Evolutionary conservation across 192 early-diverging fungal genomes (phyloP).

Genomic region (Phycomyces nitens): DNA sequence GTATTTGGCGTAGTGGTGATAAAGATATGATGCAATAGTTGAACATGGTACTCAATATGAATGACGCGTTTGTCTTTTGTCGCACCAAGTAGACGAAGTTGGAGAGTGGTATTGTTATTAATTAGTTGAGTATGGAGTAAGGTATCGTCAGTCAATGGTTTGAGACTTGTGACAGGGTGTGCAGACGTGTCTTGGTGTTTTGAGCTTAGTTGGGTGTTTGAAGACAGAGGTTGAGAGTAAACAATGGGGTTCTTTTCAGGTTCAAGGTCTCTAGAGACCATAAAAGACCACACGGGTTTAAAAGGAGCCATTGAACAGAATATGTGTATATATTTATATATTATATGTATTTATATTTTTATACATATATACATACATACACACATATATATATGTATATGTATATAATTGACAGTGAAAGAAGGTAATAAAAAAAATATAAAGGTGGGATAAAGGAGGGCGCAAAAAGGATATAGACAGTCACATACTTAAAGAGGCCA

Average conservation of each 20-base stretch:
- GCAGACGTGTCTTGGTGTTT: too few species aligned
- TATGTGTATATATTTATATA: too few species aligned
- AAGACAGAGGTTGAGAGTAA: neutral
- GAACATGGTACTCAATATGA: neutral
- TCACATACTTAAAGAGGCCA: too few species aligned
- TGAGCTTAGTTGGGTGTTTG: neutral
- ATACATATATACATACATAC: too few species aligned
- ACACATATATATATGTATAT: too few species aligned
- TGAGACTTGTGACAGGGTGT: too few species aligned
- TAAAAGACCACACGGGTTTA: neutral
- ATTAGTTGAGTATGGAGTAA: neutral
- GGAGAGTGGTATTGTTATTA: neutral
- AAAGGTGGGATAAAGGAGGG: too few species aligned
- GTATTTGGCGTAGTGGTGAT: neutral
- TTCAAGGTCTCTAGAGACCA: neutral
- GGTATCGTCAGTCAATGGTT: neutral
- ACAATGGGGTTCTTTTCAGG: neutral
- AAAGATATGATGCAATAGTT: neutral
- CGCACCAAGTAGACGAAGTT: neutral
- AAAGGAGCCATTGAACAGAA: neutral
- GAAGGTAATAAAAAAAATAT: too few species aligned
- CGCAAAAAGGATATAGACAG: too few species aligned
- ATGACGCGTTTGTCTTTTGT: neutral
- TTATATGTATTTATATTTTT: too few species aligned
- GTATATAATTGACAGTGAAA: too few species aligned